Conservation (phyloP, 805 yeast species). For the Clavispora fructus region DNA sequence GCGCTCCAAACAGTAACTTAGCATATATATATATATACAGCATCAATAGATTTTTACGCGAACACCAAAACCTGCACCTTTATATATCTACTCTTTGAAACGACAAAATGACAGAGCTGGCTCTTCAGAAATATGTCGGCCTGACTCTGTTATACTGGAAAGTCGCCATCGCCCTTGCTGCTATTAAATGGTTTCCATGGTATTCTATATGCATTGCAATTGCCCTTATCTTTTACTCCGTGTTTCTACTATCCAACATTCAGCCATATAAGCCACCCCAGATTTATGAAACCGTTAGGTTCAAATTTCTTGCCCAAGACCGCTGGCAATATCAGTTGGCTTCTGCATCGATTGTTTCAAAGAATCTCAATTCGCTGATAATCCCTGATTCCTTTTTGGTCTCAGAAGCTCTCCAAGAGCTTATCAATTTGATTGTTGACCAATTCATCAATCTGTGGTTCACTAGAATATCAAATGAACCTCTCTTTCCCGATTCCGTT, state of each 20-base stretch:
- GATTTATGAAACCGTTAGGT: not conserved
- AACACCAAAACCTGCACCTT: not conserved
- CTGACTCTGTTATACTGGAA: not conserved
- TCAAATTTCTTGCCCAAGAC: constrained; percentile 11
- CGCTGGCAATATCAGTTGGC: constrained; percentile 26
- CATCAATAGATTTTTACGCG: not conserved
- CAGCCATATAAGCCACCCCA: not conserved
- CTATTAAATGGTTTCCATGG: not conserved
- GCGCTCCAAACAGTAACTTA: not conserved
- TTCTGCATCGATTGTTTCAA: constrained; percentile 10
- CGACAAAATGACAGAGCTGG: not conserved
- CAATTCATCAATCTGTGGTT: constrained; percentile 61
- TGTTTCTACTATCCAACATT: not conserved
- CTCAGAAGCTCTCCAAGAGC: constrained; percentile 47
- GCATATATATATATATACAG: not conserved
- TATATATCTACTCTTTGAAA: not conserved
- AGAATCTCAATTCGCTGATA: constrained; percentile 17
- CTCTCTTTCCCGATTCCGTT: constrained; percentile 34
- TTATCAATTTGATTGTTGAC: constrained; percentile 43
- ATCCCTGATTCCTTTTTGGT: constrained; percentile 48
- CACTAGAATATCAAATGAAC: constrained; percentile 32
- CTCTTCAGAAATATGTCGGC: not conserved
- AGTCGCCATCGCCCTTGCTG: not conserved
- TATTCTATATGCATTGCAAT: not conserved
- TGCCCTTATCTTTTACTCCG: not conserved